Evolutionary conservation across 495 filamentous ascomycete species (phyloP).

Genomic region (Xylaria telfairii): DNA sequence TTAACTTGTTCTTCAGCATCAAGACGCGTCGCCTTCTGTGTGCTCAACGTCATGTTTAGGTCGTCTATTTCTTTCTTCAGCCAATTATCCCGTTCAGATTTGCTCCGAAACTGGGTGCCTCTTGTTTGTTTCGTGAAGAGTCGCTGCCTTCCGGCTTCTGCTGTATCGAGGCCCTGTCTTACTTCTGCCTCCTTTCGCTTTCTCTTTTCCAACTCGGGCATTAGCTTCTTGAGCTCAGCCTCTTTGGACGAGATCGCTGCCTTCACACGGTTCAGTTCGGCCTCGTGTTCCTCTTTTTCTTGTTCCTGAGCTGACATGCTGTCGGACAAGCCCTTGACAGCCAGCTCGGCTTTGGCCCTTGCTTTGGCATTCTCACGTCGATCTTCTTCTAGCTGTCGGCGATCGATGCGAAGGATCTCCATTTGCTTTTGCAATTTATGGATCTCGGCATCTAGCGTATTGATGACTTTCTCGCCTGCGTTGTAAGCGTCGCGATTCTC

Average conservation of each 20-base stretch:
- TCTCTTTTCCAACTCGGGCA: constrained; percentile 75
- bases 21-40: constrained; percentile 80
- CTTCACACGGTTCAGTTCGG: constrained; percentile 75
- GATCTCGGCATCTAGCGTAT: constrained; percentile 76
- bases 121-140: constrained; percentile 94
- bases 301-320: constrained; percentile 81
- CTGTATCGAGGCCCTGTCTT: constrained; percentile 72
- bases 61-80: constrained; percentile 81
- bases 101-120: constrained; percentile 85
- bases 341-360: constrained; percentile 83
- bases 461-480: constrained; percentile 80
- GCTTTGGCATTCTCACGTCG: constrained; percentile 76
- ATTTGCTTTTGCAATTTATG: constrained; percentile 79
- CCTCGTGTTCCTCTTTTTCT: constrained; percentile 68
- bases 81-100: constrained; percentile 85
- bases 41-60: constrained; percentile 73
- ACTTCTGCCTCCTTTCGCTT: constrained; percentile 74
- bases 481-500: constrained; percentile 78
- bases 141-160: constrained; percentile 76
- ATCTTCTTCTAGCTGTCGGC: constrained; percentile 87
- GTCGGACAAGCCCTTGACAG: constrained; percentile 78
- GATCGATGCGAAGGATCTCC: constrained; percentile 86
- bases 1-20: constrained; percentile 87
- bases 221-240: constrained; percentile 70
- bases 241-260: constrained; percentile 78